Percentiles rank a stretch among this genome's conserved stretches.
Conservation (phyloP, 2,329 filamentous ascomycete genomes). For the Venturia aucupariae region DNA sequence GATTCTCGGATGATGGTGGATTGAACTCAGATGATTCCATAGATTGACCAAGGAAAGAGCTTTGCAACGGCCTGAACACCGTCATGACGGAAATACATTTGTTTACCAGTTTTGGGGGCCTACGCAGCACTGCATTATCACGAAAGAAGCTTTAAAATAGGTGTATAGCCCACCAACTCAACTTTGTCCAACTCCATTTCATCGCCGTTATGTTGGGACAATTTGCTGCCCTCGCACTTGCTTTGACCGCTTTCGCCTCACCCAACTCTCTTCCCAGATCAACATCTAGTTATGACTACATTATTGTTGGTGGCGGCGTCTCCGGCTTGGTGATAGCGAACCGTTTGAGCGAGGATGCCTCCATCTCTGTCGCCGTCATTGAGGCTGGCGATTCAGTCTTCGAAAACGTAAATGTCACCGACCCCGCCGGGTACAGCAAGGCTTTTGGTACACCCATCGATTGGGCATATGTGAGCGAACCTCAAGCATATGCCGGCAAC, state of each 20-base stretch:
- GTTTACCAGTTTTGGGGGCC: background rate
- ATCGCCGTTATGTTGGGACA: background rate
- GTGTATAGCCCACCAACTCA: background rate
- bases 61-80: background rate
- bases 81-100: background rate
- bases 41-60: background rate
- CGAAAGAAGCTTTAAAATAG: background rate
- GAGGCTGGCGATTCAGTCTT: constrained; percentile 10
- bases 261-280: background rate
- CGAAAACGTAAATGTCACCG: background rate
- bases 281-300: background rate
- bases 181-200: background rate
- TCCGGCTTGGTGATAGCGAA: constrained; percentile 15
- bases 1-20: background rate
- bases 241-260: background rate
- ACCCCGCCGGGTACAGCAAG: background rate
- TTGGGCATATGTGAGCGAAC: constrained; percentile 3
- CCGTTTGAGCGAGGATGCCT: constrained; percentile 6
- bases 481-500: background rate
- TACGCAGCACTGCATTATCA: background rate
- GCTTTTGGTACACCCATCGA: background rate
- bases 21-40: background rate
- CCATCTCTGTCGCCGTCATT: constrained; percentile 10
- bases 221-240: background rate
- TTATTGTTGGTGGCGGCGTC: constrained; percentile 11